Evolutionary conservation across 352 stramenopile species (phyloP), one percentile per base, ranked within the genome.

Genomic region (Pythium sukuiense): DNA sequence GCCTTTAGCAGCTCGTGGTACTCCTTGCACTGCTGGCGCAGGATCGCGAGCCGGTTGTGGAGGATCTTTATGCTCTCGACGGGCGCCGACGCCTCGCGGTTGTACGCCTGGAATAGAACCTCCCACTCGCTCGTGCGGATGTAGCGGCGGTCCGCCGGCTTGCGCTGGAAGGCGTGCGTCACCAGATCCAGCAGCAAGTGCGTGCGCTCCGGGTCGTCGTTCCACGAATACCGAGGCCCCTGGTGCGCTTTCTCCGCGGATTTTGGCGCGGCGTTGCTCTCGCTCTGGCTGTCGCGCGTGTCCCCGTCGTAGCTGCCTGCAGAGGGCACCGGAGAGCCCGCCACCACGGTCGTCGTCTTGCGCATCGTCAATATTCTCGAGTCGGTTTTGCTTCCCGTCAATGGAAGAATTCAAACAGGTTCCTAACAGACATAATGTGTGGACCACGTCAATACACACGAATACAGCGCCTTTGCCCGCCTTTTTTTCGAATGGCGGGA

Each of bases 51-150:
- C 29, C 54, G 54, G 55, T 63, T 63, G 20, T 62, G 63, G 18
- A 63, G 43, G 41, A 69, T 57, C 43, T 69, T 63, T 46, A 63
- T 30, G 54, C 49, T 58, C 14, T 63, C 63, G 20, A 63, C 54
- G 16, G 63, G 63, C 30, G 57, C 63, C 20, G 29, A 41, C 26
- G 52, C 61, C 7, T 27, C 33, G 30, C 24, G 43, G 55, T 63
- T 70, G 63, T 61, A 70, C 35, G 48, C 39, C 29, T 65, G 56
- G 16, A 61, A 26, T 4, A 70, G 43, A 11, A 37, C 18, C 11
- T 60, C 55, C 63, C 63, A 70, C 27, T 64, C 57, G 50, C 35
- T 52, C 27, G 63, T 45, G 29, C 33, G 29, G 32, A 70, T 58
- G 63, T 63, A 53, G 20, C 57, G 55, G 6, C 30, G 9, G 29